Evolutionary conservation across 2,329 filamentous ascomycete genomes (phyloP).

Genomic region (Penicillium frequentans): DNA sequence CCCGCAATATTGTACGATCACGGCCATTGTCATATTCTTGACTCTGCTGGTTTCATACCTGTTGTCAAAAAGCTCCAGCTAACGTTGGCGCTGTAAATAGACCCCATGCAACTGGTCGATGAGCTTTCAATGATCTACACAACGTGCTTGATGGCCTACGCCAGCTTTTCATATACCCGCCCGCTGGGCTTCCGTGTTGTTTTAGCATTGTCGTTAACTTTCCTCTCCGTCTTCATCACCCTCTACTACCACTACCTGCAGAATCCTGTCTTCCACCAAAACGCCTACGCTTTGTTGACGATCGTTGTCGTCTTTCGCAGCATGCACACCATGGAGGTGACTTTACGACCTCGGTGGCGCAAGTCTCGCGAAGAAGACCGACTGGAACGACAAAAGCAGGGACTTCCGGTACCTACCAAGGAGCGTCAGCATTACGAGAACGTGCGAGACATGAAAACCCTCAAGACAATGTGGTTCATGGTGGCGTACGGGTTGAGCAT

Average conservation of each 20-base stretch:
- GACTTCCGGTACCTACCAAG: slow-evolving; percentile 43
- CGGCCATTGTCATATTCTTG: neutral
- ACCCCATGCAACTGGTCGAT: slow-evolving; percentile 71
- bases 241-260: slow-evolving; percentile 79
- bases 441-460: slow-evolving; percentile 55
- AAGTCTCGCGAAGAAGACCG: slow-evolving; percentile 48
- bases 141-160: slow-evolving; percentile 68
- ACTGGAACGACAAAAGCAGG: slow-evolving; percentile 36
- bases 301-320: slow-evolving; percentile 68
- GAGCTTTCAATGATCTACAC: slow-evolving; percentile 73
- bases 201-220: slow-evolving; percentile 59
- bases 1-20: neutral
- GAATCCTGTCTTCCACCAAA: slow-evolving; percentile 80
- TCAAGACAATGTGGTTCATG: slow-evolving; percentile 74
- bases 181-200: slow-evolving; percentile 51
- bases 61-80: slow-evolving; percentile 11
- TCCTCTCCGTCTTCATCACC: slow-evolving; percentile 68
- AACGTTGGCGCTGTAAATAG: slow-evolving; percentile 36
- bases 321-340: slow-evolving; percentile 74
- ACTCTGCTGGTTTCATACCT: neutral
- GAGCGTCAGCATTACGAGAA: slow-evolving; percentile 52
- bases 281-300: slow-evolving; percentile 72
- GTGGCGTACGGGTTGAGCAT: slow-evolving; percentile 66
- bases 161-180: slow-evolving; percentile 71
- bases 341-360: slow-evolving; percentile 61